phyloP scores from a whole-genome alignment of 129 eudicot species.

The Oenanthe sinensis region DNA sequence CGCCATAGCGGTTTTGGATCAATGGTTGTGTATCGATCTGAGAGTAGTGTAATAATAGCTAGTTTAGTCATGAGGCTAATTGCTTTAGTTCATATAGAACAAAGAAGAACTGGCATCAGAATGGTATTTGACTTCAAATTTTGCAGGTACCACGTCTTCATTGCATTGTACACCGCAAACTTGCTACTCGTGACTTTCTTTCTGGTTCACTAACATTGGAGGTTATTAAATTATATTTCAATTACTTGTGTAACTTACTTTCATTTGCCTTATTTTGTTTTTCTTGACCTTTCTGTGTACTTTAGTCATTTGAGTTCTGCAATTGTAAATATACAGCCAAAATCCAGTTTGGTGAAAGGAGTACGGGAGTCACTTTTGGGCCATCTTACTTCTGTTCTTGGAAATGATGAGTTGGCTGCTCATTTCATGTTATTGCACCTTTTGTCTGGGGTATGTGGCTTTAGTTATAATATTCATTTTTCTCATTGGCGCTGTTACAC shows the following conservation, averaged over 20 bases:
- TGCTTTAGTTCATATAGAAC: background rate
- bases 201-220: conserved; percentile 41
- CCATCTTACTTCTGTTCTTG: conserved; percentile 70
- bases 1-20: background rate
- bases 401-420: conserved; percentile 85
- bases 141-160: conserved; percentile 91
- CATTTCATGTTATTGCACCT: conserved; percentile 76
- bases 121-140: conserved; percentile 1
- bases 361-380: conserved; percentile 61
- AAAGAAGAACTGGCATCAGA: background rate
- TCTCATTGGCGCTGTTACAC: background rate
- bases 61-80: background rate
- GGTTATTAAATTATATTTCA: conserved; percentile 27
- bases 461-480: background rate
- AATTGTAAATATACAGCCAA: conserved; percentile 33
- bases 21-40: background rate
- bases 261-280: background rate
- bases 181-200: conserved; percentile 47
- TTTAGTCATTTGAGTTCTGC: conserved; percentile 3
- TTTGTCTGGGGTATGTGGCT: conserved; percentile 57
- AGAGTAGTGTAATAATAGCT: background rate
- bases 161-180: conserved; percentile 72
- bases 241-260: background rate
- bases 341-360: conserved; percentile 40
- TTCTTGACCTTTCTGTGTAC: background rate